A percentile compares a stretch with the other conserved stretches of the same genome.
These are phyloP conservation scores for Cryptosporidium ubiquitum DNA, from an alignment of 169 alveolate species.

Conservation along the genomic window DNA sequence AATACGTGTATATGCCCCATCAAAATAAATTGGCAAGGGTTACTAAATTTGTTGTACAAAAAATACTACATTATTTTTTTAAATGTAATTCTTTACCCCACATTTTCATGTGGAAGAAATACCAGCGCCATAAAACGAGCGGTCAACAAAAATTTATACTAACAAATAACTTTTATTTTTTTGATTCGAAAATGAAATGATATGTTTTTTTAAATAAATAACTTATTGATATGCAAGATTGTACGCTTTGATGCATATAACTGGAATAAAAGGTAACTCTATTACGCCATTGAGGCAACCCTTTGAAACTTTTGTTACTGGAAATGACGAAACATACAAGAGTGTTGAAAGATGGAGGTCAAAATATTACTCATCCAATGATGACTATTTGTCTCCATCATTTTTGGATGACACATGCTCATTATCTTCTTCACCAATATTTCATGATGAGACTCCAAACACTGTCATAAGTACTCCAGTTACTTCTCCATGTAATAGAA, in stretches of 20 bases:
- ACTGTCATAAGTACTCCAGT: background rate
- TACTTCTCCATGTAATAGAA: slow-evolving; percentile 21
- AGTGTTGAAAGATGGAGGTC: slow-evolving; percentile 61
- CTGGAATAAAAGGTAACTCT: slow-evolving; percentile 22
- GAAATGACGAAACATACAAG: slow-evolving; percentile 2
- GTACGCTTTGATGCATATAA: slow-evolving; percentile 19
- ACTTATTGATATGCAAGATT: background rate
- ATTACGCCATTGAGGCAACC: slow-evolving; percentile 71
- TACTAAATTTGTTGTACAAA: background rate
- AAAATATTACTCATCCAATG: slow-evolving; percentile 6
- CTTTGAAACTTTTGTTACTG: slow-evolving; percentile 36
- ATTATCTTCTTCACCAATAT: slow-evolving; percentile 56
- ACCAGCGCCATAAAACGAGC: slow-evolving; percentile 11
- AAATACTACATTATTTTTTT: background rate
- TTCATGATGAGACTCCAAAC: slow-evolving; percentile 50
- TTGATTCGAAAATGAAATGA: slow-evolving; percentile 7
- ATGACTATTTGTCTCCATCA: slow-evolving; percentile 61
- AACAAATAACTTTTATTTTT: background rate
- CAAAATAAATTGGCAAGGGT: background rate
- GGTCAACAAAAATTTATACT: slow-evolving; percentile 20
- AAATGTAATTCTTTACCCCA: slow-evolving; percentile 18
- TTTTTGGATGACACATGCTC: slow-evolving; percentile 44
- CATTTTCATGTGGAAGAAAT: slow-evolving; percentile 44
- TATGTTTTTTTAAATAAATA: background rate
- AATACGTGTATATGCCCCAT: slow-evolving; percentile 72